Percentiles rank a stretch among this genome's conserved stretches.
Evolutionary conservation across 2,329 filamentous ascomycete genomes (phyloP).

Genomic region (Pyrenochaeta sp.): DNA sequence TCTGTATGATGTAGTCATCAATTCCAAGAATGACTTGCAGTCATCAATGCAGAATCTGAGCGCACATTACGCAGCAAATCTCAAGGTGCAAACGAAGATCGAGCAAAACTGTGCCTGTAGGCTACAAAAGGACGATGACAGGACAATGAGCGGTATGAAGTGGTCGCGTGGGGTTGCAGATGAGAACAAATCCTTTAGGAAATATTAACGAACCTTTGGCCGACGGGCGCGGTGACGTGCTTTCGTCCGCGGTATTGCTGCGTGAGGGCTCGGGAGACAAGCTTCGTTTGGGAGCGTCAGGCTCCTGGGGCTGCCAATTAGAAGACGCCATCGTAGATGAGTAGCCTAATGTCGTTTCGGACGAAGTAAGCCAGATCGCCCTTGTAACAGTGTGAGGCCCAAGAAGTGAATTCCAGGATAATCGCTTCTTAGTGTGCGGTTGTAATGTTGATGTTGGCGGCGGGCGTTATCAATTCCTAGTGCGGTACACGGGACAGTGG

Average conservation of each 20-base stretch:
- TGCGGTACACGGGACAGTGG: slow-evolving; percentile 12
- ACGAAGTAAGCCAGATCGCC: slow-evolving; percentile 13
- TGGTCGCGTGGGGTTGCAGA: slow-evolving; percentile 11
- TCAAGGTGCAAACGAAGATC: neutral
- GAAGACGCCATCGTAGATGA: slow-evolving; percentile 33
- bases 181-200: neutral
- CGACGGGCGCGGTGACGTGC: slow-evolving; percentile 36
- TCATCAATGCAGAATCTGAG: neutral
- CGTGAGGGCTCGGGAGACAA: slow-evolving; percentile 23
- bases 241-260: slow-evolving; percentile 30
- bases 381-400: slow-evolving; percentile 5
- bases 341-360: neutral
- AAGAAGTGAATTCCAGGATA: slow-evolving; percentile 13
- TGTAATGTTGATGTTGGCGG: slow-evolving; percentile 19
- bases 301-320: slow-evolving; percentile 34
- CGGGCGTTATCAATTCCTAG: slow-evolving; percentile 20
- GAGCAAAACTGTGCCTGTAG: neutral
- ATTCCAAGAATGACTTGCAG: neutral
- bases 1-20: neutral
- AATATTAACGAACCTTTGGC: slow-evolving; percentile 43
- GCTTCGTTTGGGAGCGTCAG: slow-evolving; percentile 28
- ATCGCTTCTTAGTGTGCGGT: slow-evolving; percentile 24
- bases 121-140: neutral
- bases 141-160: neutral
- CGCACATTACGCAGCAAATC: neutral